These are phyloP conservation scores for Malbranchea cinnamomea DNA, from an alignment of 2,329 filamentous ascomycete genomes.

Conservation along the genomic window DNA sequence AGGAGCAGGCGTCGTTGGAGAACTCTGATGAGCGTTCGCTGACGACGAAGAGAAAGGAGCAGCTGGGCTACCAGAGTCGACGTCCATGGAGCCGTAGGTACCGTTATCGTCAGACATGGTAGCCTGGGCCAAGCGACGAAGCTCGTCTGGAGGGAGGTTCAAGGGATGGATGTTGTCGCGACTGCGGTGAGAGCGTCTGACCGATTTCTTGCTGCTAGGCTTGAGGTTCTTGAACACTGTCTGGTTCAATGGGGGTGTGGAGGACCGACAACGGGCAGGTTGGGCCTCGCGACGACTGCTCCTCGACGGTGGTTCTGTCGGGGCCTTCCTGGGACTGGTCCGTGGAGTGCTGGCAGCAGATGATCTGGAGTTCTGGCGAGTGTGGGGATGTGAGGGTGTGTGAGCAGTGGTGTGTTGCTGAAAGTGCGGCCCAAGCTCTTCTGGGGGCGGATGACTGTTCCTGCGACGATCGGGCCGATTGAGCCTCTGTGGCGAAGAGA, in stretches of 20 bases:
- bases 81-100: constrained; percentile 53
- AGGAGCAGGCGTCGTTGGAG: constrained; percentile 17
- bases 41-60: constrained; percentile 24
- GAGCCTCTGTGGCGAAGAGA: neutral
- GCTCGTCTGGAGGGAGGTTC: constrained; percentile 79
- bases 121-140: constrained; percentile 47
- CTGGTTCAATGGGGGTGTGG: no score
- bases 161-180: constrained; percentile 75
- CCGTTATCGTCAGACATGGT: neutral
- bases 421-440: no score
- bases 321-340: no score
- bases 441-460: neutral
- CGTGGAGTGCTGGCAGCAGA: no score
- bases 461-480: constrained; percentile 1
- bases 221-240: no score
- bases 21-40: constrained; percentile 11
- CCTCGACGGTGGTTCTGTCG: no score
- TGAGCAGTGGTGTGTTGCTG: no score
- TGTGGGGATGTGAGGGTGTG: no score
- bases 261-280: no score
- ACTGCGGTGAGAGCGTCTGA: constrained; percentile 1
- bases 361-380: no score
- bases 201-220: constrained; percentile 1
- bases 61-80: constrained; percentile 33
- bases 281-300: no score